Base-by-base conservation (phyloP, 2,329 filamentous ascomycete genomes). In the Karstenula rhodostoma region DNA sequence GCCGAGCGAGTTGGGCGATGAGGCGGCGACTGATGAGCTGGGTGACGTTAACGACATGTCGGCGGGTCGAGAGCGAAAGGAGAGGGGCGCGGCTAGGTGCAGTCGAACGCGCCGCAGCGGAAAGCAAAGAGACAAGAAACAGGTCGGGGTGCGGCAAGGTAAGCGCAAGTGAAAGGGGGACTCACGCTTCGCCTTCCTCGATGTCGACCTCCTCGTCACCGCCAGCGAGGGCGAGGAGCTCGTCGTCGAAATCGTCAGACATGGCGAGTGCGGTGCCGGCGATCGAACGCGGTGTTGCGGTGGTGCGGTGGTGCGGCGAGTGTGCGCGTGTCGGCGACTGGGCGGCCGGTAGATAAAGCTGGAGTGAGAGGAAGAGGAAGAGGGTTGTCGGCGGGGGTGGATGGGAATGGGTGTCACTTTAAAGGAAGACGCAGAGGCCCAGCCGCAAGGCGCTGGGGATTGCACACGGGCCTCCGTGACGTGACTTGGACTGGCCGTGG, bases 191-290 rank as follows among this genome's bases (percentile, higher is more conserved):
- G 67, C 92, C 91, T 75, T 96, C 92, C 70, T 92, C 90, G 58
- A 89, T 87, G 51, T 77, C 75, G 58, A 87, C 87, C 49, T 78
- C 75, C 53, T 78, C 75, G 44, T 87, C 88, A 68, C 92, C 93
- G 72, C 93, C 95, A 57, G 94, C 95, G 67, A 98, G 89, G 73
- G 92, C 94, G 66, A 98, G 90, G 67, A 98, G 89, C 82, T 97
- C 94, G 71, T 94, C 93, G 76, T 98, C 94, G 68, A 97, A 86
- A 59, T 82, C 80, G 58, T 72, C 71, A 59, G 94, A 92, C 93
- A 97, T 96, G 72, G 66, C 67, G 66, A 59, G 9, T 33, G 49
- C 44, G 29, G 27, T 25, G 29, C 27, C 52, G 25, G 29, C 40
- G 40, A 22, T 32, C 15, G 17, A 29, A 52, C 27, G 22, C 32